Base-by-base conservation (phyloP, 2,329 filamentous ascomycete species). In the Calycina herbarum region DNA sequence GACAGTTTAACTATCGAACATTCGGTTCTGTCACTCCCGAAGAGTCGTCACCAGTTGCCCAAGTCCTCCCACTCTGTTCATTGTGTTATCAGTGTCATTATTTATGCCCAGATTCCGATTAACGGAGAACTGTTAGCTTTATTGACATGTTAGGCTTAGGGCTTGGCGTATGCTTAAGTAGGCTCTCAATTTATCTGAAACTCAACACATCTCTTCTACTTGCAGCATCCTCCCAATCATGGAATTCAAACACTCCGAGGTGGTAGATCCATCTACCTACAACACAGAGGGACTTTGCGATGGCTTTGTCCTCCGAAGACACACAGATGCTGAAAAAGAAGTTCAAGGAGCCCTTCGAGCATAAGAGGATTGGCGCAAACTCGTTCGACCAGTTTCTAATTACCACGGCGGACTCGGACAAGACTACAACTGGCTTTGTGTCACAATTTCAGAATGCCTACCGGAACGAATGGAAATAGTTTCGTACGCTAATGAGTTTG, bases 341-440 rank as follows among this genome's bases (percentile, higher is more conserved):
- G 42, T 54, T 17, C 17, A 11, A 15, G 64, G 64, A 7, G 35
- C 42, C 3, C 29, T 64, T 6, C 56, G 61, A 33, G 40, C 40
- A 13, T 61, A 66, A 27, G 29, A 45, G 45, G 57, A 66, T 31
- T 66, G 61, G 61, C 24, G 6, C 17, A 27, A 38, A 17, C 56
- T 56, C 10, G 48, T 64, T 51, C 31, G 42, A 33, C 56, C 42
- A 15, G 27, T 54, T 17, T 15, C n/a, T 6, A 66, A 64, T 5
- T 78, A 76, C 42, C 71, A 72, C 31, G 77, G 77, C 27, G 72
- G 71, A 0, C 69, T 79, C 15, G 75, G 74, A 0, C 6, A 17
- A 60, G 11, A 15, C 7, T 62, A 24, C 6, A 57, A 29, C 24
- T 29, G 54, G 31, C 54, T 62, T 33, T 20, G 24, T 24, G 45